phyloP scores from a whole-genome alignment of 129 eudicot species.

The Helichrysum umbraculigerum region DNA sequence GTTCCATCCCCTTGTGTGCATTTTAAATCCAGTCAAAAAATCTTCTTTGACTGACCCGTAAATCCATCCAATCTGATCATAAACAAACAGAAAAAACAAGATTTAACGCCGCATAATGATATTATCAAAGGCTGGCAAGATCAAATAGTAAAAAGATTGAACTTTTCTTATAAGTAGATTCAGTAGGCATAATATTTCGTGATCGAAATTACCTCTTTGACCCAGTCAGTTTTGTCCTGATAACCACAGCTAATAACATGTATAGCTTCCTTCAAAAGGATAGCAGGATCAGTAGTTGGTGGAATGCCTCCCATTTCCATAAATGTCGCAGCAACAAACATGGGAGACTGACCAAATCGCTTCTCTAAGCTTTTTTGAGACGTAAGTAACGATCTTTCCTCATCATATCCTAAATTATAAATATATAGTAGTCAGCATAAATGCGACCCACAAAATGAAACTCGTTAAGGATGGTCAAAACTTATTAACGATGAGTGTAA shows the following conservation, averaged over 20 bases:
- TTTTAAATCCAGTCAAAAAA: constrained; percentile 83
- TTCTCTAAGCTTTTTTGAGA: constrained; percentile 87
- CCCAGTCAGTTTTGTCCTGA: constrained; percentile 87
- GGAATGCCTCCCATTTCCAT: constrained; percentile 94
- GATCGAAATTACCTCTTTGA: constrained; percentile 65
- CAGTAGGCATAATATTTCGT: neutral
- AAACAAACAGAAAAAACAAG: neutral
- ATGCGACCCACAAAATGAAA: neutral
- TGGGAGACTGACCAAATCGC: constrained; percentile 87
- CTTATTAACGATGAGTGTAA: neutral
- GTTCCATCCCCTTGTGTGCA: constrained; percentile 92
- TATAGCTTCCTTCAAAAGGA: constrained; percentile 78
- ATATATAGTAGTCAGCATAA: constrained; percentile 15
- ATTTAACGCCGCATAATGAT: neutral
- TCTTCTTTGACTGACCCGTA: constrained; percentile 88
- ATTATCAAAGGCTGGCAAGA: neutral
- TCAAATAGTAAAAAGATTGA: neutral
- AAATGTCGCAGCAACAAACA: constrained; percentile 81
- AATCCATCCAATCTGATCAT: constrained; percentile 77
- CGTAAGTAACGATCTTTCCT: constrained; percentile 74
- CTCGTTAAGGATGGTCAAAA: neutral
- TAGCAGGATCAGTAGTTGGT: constrained; percentile 73
- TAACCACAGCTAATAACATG: constrained; percentile 91
- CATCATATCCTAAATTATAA: constrained; percentile 63
- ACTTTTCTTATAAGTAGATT: neutral